Conservation (phyloP, 2,329 filamentous ascomycete species). For the Diaporthe sp. region DNA sequence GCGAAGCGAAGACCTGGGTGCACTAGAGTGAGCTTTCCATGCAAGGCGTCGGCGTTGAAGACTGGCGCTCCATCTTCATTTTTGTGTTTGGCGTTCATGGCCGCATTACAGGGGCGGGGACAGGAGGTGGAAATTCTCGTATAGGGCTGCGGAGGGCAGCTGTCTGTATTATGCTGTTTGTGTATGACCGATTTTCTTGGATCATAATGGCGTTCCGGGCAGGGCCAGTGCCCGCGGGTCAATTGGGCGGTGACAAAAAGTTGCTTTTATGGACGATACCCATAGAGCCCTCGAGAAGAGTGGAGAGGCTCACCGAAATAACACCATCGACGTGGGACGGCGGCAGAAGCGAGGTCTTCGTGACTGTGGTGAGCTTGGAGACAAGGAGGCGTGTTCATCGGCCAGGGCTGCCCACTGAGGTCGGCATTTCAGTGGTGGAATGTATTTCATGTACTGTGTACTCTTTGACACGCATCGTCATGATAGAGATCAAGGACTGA, state of each 20-base stretch:
- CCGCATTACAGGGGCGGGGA: conserved; percentile 17
- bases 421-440: background rate
- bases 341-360: background rate
- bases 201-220: conserved; percentile 39
- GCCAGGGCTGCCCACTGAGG: background rate
- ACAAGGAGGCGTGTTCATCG: background rate
- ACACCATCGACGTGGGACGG: background rate
- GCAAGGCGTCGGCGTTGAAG: conserved; percentile 41
- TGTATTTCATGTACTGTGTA: background rate
- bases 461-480: background rate
- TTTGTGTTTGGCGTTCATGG: conserved; percentile 42
- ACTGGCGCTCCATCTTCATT: conserved; percentile 38
- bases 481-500: background rate
- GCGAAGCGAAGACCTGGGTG: conserved; percentile 16
- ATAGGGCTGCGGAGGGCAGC: background rate
- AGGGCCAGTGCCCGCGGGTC: conserved; percentile 30
- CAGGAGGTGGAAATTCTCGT: background rate
- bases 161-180: conserved; percentile 26
- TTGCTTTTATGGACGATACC: conserved; percentile 50
- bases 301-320: conserved; percentile 33
- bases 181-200: conserved; percentile 27
- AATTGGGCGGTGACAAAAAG: conserved; percentile 35
- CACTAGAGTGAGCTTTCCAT: conserved; percentile 23
- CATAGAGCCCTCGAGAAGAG: conserved; percentile 42
- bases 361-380: background rate